Conservation (phyloP, 2,329 filamentous ascomycete species). For the Penicillium paneum region DNA sequence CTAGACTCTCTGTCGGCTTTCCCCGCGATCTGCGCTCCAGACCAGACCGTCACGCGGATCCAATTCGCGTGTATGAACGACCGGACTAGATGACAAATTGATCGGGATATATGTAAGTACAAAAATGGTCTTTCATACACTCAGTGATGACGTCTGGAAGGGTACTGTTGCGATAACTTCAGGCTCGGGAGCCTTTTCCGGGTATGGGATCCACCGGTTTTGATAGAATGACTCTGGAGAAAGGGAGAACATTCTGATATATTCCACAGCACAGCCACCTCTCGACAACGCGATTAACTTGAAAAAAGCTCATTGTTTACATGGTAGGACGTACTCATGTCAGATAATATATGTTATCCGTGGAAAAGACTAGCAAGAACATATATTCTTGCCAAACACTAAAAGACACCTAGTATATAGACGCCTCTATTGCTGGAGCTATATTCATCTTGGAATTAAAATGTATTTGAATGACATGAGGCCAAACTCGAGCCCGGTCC, state of each 20-base stretch:
- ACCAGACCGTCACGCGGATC: constrained; percentile 21
- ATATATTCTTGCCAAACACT: too few species aligned
- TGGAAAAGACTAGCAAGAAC: too few species aligned
- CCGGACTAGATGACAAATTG: not conserved
- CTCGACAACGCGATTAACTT: too few species aligned
- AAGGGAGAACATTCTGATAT: not conserved
- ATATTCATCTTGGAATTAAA: not conserved
- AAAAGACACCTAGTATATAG: too few species aligned
- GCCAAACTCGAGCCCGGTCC: constrained; percentile 6
- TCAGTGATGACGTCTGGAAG: not conserved
- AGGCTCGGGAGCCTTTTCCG: constrained; percentile 2
- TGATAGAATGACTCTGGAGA: not conserved
- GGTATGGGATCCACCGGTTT: not conserved
- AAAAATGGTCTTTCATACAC: not conserved
- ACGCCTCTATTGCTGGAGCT: not conserved
- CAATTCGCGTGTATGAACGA: not conserved
- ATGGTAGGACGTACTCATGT: too few species aligned
- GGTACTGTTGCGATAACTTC: not conserved
- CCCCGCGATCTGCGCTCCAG: constrained; percentile 20
- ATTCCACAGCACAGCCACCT: not conserved
- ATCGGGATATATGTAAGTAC: not conserved
- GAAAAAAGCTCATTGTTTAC: too few species aligned
- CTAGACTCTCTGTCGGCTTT: constrained; percentile 2
- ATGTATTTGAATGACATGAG: not conserved
- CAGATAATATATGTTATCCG: not conserved